phyloP scores from a whole-genome alignment of 2,329 filamentous ascomycete genomes.

The Aspergillus brasiliensis region DNA sequence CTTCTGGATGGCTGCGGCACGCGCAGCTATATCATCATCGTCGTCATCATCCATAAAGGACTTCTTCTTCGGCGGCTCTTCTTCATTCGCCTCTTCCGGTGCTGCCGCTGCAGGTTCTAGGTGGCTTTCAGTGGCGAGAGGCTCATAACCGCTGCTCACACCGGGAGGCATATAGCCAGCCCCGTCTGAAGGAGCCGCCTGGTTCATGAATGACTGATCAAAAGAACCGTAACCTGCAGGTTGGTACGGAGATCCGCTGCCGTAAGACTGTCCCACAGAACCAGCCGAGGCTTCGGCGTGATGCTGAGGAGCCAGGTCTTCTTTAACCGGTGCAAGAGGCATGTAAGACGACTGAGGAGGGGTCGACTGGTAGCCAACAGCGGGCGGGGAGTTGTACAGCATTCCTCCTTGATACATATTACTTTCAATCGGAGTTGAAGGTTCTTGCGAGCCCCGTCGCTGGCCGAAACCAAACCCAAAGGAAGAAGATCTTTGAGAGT shows the following conservation, averaged over 20 bases:
- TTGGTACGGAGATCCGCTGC: constrained; percentile 34
- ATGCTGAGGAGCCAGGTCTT: constrained; percentile 34
- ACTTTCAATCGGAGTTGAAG: constrained; percentile 35
- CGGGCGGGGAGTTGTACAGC: constrained; percentile 36
- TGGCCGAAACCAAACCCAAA: constrained; percentile 36
- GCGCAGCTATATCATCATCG: constrained; percentile 62
- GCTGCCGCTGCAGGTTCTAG: constrained; percentile 40
- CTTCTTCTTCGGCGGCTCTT: constrained; percentile 70
- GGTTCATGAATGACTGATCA: constrained; percentile 22
- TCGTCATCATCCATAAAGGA: constrained; percentile 81
- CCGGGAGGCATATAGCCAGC: constrained; percentile 40
- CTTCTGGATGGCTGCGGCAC: constrained; percentile 55
- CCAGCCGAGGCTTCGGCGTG: constrained; percentile 21
- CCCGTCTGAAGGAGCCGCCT: constrained; percentile 25
- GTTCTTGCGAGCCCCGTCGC: constrained; percentile 42
- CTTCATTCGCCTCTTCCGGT: constrained; percentile 56
- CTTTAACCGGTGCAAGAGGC: constrained; percentile 44
- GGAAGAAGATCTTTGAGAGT: constrained; percentile 48
- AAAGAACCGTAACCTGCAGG: constrained; percentile 23
- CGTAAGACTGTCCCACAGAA: constrained; percentile 24
- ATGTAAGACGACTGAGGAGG: constrained; percentile 42
- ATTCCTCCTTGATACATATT: constrained; percentile 35
- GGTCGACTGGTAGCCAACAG: constrained; percentile 38
- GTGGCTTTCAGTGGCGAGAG: constrained; percentile 40
- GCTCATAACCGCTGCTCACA: constrained; percentile 35